Conservation (phyloP, 1,139 yeast genomes). For the Lodderomyces oxycetoniae region DNA sequence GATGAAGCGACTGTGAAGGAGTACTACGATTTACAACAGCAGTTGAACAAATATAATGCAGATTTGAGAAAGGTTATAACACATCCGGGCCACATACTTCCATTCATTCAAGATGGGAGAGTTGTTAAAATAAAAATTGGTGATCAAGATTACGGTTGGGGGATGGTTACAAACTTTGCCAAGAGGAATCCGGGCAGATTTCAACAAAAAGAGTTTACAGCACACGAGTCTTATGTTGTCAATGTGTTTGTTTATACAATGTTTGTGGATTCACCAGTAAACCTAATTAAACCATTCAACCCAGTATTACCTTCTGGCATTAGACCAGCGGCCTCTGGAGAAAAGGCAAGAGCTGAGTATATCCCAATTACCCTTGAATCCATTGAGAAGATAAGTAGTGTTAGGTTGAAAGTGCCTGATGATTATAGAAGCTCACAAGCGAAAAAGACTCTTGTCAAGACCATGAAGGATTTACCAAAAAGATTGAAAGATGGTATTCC, state of each 20-base stretch:
- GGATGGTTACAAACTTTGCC: constrained; percentile 71
- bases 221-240: constrained; percentile 84
- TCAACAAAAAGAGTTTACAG: constrained; percentile 45
- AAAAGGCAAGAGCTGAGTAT: constrained; percentile 67
- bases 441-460: constrained; percentile 68
- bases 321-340: constrained; percentile 73
- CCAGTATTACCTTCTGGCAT: constrained; percentile 85
- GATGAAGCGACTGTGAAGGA: constrained; percentile 74
- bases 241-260: constrained; percentile 78
- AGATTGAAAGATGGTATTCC: constrained; percentile 91
- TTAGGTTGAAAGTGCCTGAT: constrained; percentile 76
- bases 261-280: constrained; percentile 72
- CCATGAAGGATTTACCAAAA: constrained; percentile 71
- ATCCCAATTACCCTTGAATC: constrained; percentile 82
- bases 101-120: constrained; percentile 87
- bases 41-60: constrained; percentile 62
- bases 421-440: constrained; percentile 70
- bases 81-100: constrained; percentile 83
- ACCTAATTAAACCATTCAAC: constrained; percentile 63
- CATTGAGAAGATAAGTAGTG: constrained; percentile 68
- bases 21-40: constrained; percentile 75
- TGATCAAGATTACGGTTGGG: constrained; percentile 85
- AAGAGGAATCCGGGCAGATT: constrained; percentile 50
- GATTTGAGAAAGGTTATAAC: constrained; percentile 83
- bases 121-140: constrained; percentile 63